phyloP scores from a whole-genome alignment of 2,329 filamentous ascomycete species.

The Pseudohalonectria lignicola region DNA sequence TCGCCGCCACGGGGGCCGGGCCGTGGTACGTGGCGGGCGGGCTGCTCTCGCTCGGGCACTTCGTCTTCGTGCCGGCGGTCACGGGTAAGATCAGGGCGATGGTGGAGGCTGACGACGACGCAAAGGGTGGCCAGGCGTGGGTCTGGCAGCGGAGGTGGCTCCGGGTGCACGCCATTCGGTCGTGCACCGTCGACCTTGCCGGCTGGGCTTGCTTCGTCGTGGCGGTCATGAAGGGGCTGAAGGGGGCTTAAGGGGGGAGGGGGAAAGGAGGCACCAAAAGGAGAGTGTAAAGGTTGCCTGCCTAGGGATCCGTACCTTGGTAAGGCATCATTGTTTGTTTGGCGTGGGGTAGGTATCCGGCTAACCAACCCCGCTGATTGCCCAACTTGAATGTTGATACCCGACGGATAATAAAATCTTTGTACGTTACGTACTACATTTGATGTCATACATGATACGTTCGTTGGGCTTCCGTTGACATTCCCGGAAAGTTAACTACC shows the following conservation, averaged over 20 bases:
- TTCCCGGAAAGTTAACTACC: no score
- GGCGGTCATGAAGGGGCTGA: slow-evolving; percentile 8
- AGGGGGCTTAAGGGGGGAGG: no score
- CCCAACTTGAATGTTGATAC: no score
- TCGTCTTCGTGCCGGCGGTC: slow-evolving; percentile 19
- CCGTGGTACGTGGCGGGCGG: slow-evolving; percentile 18
- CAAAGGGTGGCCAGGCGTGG: slow-evolving; percentile 9
- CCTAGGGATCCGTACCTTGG: no score
- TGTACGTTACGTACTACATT: no score
- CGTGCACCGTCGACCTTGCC: slow-evolving; percentile 16
- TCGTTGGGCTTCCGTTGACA: no score
- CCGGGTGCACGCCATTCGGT: slow-evolving; percentile 14
- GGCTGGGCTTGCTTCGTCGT: slow-evolving; percentile 19
- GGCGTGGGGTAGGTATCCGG: no score
- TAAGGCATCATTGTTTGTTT: no score
- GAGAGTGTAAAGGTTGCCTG: not conserved
- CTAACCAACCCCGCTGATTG: no score
- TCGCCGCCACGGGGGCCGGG: slow-evolving; percentile 12
- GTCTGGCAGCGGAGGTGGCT: slow-evolving; percentile 16
- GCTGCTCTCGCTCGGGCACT: slow-evolving; percentile 16
- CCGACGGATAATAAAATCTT: no score
- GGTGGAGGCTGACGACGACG: slow-evolving; percentile 9
- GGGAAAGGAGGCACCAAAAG: no score
- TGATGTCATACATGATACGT: no score
- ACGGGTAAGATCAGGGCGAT: slow-evolving; percentile 16